Conservation (phyloP, 805 yeast genomes). For the Maudiozyma serrabonitensis region DNA sequence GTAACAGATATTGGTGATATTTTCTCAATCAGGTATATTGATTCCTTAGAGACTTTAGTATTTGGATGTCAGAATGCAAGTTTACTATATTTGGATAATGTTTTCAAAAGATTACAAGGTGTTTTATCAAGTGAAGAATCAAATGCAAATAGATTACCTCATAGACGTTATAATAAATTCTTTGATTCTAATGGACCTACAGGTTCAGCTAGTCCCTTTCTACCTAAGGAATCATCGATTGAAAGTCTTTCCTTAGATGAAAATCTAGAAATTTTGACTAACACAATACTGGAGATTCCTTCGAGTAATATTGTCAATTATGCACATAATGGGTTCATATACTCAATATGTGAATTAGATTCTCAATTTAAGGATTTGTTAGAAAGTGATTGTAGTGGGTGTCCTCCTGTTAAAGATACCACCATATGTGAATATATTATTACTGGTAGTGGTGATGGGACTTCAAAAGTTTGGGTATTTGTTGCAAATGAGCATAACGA, state of each 20-base stretch:
- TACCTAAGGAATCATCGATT: slow-evolving; percentile 1
- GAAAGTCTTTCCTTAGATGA: not conserved
- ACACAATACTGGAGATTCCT: slow-evolving; percentile 54
- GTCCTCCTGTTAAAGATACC: not conserved
- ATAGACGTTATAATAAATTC: slow-evolving; percentile 67
- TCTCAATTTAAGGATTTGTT: slow-evolving; percentile 1
- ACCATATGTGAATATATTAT: slow-evolving; percentile 32
- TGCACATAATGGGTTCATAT: slow-evolving; percentile 89
- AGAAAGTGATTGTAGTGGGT: slow-evolving; percentile 1
- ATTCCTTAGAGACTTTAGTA: slow-evolving; percentile 48
- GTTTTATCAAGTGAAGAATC: slow-evolving; percentile 6
- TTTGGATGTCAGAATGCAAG: slow-evolving; percentile 92
- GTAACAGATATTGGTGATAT: slow-evolving; percentile 88
- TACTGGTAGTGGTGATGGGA: slow-evolving; percentile 88
- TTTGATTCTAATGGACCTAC: slow-evolving; percentile 89
- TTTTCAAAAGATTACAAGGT: slow-evolving; percentile 16
- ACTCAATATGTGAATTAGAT: slow-evolving; percentile 39
- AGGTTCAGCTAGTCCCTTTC: slow-evolving; percentile 32
- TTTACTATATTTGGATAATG: slow-evolving; percentile 55
- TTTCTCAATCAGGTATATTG: slow-evolving; percentile 69
- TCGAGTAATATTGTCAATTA: slow-evolving; percentile 56
- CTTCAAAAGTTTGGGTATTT: slow-evolving; percentile 70
- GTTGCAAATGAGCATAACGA: slow-evolving; percentile 9
- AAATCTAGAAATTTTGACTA: not conserved
- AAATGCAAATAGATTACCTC: slow-evolving; percentile 39